A percentile compares a stretch with the other conserved stretches of the same genome.
These are phyloP conservation scores for Phytophthora niederhauseri DNA, from an alignment of 352 stramenopile species.

Conservation along the genomic window DNA sequence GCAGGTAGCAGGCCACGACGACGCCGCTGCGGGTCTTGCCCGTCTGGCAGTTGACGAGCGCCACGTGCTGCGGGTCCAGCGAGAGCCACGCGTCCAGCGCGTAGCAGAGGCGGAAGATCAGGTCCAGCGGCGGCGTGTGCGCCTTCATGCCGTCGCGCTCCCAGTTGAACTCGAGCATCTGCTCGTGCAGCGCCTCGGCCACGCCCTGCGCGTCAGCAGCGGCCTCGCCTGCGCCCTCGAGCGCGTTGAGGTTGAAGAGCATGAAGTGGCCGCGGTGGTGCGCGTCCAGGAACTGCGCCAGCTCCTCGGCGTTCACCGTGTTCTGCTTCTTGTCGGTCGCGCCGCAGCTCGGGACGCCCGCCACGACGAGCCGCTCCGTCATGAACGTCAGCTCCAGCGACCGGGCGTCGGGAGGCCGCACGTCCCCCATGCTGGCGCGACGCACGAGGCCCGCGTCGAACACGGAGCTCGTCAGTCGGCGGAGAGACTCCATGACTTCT, in stretches of 20 bases:
- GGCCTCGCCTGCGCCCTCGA: constrained; percentile 34
- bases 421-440: constrained; percentile 41
- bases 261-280: constrained; percentile 68
- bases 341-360: constrained; percentile 54
- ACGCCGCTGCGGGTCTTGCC: constrained; percentile 95
- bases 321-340: constrained; percentile 79
- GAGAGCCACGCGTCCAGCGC: constrained; percentile 92
- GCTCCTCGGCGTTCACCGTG: constrained; percentile 72
- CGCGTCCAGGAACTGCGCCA: constrained; percentile 62
- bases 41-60: constrained; percentile 90
- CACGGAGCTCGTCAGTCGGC: constrained; percentile 74
- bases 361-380: constrained; percentile 66
- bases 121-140: constrained; percentile 79
- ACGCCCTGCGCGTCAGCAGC: constrained; percentile 21
- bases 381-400: constrained; percentile 80
- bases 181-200: constrained; percentile 66
- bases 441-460: constrained; percentile 44
- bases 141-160: constrained; percentile 84
- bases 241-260: constrained; percentile 81
- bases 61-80: constrained; percentile 81
- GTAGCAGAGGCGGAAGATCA: constrained; percentile 94
- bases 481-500: constrained; percentile 72
- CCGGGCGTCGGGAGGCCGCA: constrained; percentile 31
- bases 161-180: constrained; percentile 88
- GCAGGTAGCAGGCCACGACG: constrained; percentile 93